Base-by-base conservation (phyloP, 306 rosid genomes). In the Rosa persica region DNA sequence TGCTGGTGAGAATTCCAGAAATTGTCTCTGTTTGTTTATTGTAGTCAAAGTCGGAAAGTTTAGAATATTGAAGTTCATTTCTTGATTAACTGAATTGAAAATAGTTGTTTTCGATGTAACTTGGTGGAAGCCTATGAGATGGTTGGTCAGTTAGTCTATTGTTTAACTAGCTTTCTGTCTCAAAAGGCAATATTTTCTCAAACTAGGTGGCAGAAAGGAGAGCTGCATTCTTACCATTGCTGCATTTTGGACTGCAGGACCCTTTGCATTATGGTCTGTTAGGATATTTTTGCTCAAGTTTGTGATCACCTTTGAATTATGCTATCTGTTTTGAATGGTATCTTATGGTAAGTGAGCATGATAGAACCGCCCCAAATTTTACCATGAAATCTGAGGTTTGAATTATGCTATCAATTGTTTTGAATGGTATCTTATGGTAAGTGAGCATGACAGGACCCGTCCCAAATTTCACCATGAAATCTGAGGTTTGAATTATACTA, bases 201-300 rank as follows among this genome's bases (percentile, higher is more conserved):
- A 67, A 43, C 5, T 60, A 38, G 69, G 8, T 23, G 4, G 78
- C 11, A 12, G 54, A 51, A 52, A 23, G 25, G 38, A 69, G 54
- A 51, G 67, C 72, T 61, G 25, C 17, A 70, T 81, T 76, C 68
- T 40, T 5, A 12, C 47, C n/a, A 42, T 48, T 60, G 39, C 60
- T 67, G 61, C 40, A 22, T 12, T 10, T n/a, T 69, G 36, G 36
- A 30, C 2, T 30, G 36, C 36, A 30, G 36, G 36, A 30, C 36
- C 36, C 3, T 30, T 30, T 30, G 36, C 36, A 2, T 30, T 30
- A 30, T 30, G 36, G 36, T 30, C 36, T 2, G 36, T 30, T 30
- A 30, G 36, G 36, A 30, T 30, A 30, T 30, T 30, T 30, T 30
- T 30, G 36, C 36, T 30, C 36, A 30, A 30, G 36, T 30, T 30